Evolutionary conservation across 1,284 basidiomycete species (phyloP), one percentile per base, ranked within the genome.

Genomic region (Sparassis latifolia): DNA sequence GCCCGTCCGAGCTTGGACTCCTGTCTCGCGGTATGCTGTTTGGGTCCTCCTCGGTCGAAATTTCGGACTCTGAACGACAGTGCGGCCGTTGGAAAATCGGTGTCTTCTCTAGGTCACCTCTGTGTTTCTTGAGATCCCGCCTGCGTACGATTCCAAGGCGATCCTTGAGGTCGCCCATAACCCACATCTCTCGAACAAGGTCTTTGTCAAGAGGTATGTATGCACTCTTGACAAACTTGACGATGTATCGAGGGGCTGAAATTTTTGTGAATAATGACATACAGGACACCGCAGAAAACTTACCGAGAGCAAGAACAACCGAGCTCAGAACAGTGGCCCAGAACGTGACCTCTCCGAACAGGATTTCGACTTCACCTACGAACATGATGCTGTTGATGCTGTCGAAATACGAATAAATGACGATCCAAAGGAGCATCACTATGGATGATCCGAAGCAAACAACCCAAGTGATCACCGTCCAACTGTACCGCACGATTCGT

Each of bases 151-250:
- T 78, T 0, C 92, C 92, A 0, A 95, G 76, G 45, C 78, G 80
- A 53, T 89, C 86, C 64, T 95, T 94, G 50, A 95, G 75, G 61
- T 92, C 82, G 3, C 92, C 92, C 45, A 70, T 67, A 4, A 94
- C 86, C 92, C 92, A 95, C 74, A 83, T 86, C 68, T 97, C 93
- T 27, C 93, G 83, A 7, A 97, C 75, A 53, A 96, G 86, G 60
- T 95, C 89, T 65, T 81, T 84, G 71, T 93, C 90, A 12, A 84
- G 72, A 3, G 91, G 89, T 46, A 66, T 69, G 61, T 90, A 92
- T 0, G 81, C 74, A 2, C 80, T 75, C 12, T 76, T 73, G 48
- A 83, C 62, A 66, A 79, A 90, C 62, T 91, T 90, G 69, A 82
- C 70, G 40, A 90, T 50, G 69, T 86, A 87, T 3, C 86, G 78